Base-by-base conservation (phyloP, 2,329 filamentous ascomycete genomes). In the Colletotrichum sp. region DNA sequence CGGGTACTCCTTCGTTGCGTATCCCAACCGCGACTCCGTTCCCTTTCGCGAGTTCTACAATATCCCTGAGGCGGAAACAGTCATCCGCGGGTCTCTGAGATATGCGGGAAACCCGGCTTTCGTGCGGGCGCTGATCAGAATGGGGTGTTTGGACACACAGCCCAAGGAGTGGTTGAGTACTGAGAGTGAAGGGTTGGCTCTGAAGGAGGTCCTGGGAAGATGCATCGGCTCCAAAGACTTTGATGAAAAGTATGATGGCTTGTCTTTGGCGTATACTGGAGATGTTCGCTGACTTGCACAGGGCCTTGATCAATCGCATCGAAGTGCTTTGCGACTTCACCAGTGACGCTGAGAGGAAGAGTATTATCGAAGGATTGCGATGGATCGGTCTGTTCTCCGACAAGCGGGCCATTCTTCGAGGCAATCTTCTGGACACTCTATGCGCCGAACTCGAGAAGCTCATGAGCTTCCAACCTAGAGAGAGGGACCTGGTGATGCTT, bases 131-230 rank as follows among this genome's bases (percentile, higher is more conserved):
- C 89, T 95, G n/a, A 91, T 93, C 66, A 92, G 93, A 79, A 91
- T 93, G 64, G 93, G 92, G 55, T 94, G 92, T 92, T 64, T 94
- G 5, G 72, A 80, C 32, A 18, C 77, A 1, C 59, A 48, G 59
- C n/a, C 39, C 16, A 57, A 30, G 28, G 12, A 22, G 1, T 74
- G 72, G 90, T 93, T 71, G 82, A 93, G 72, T 98, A 96, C 96
- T 95, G 94, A 84, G 94, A 98, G 79, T 95, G 95, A 36, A 95
- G 95, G 36, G 88, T 93, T 82, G 91, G 94, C 86, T 91, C 98
- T 78, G 84, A 98, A 71, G 92, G 92, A 67, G 92, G 95, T 30
- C 83, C 88, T 18, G 94, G 93, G 13, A 88, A 90, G 63, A 89
- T 87, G 78, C 92, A 95, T 98, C 52, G 86, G 91, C 76, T 92